phyloP scores from a whole-genome alignment of 2,329 filamentous ascomycete genomes.

The Scorias spongiosa region DNA sequence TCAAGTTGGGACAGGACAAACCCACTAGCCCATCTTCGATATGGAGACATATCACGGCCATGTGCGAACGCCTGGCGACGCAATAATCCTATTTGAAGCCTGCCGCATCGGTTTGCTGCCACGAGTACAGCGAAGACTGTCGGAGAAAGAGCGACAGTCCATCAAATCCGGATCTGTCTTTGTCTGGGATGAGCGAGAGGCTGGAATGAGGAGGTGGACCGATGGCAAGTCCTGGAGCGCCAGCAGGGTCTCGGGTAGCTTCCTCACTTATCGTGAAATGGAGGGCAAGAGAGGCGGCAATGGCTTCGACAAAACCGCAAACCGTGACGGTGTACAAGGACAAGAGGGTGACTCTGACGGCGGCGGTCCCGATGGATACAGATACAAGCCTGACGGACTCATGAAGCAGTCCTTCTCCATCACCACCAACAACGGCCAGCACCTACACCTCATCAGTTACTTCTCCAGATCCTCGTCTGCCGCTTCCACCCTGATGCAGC shows the following conservation, averaged over 20 bases:
- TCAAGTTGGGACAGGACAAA: too few species aligned
- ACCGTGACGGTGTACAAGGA: constrained; percentile 62
- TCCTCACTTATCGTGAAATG: constrained; percentile 96
- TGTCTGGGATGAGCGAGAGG: constrained; percentile 98
- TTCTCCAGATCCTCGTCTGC: constrained; percentile 68
- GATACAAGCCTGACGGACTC: constrained; percentile 88
- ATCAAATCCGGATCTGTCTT: constrained; percentile 96
- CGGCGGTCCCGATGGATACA: constrained; percentile 62
- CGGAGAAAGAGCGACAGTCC: constrained; percentile 91
- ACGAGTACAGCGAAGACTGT: constrained; percentile 79
- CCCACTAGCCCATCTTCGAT: constrained; percentile 1
- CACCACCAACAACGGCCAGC: constrained; percentile 76
- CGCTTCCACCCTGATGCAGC: constrained; percentile 60
- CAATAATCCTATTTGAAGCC: constrained; percentile 96
- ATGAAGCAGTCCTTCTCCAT: constrained; percentile 99
- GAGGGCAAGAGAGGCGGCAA: constrained; percentile 85
- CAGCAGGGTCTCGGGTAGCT: constrained; percentile 91
- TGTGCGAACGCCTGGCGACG: constrained; percentile 89
- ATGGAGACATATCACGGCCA: constrained; percentile 98
- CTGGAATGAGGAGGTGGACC: constrained; percentile 96
- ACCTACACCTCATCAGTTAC: constrained; percentile 95
- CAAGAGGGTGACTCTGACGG: constrained; percentile 71
- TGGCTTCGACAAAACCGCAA: constrained; percentile 39
- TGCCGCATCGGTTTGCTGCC: constrained; percentile 80
- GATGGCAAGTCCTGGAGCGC: constrained; percentile 99